Percentiles rank a stretch among this genome's conserved stretches.
Conservation (phyloP, 2,329 filamentous ascomycete species). For the Coniochaeta sp. region DNA sequence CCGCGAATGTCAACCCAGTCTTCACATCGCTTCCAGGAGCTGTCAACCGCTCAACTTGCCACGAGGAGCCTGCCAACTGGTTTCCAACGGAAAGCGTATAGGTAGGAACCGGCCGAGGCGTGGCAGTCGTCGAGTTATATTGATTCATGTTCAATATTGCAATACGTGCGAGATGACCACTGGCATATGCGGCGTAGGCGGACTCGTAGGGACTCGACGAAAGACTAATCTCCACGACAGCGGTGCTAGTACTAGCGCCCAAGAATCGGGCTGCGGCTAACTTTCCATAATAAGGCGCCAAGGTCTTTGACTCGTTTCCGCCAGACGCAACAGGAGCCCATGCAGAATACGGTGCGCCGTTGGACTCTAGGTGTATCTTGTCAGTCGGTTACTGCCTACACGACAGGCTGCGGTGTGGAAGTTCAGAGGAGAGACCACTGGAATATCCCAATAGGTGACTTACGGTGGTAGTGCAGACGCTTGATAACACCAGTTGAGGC, state of each 20-base stretch:
- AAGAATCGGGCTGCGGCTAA: conserved; percentile 14
- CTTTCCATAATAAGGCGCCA: conserved; percentile 15
- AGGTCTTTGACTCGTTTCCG: conserved; percentile 6
- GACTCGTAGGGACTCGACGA: conserved; percentile 6
- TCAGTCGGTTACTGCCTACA: too few relatives aligned
- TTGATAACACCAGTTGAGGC: conserved; percentile 5
- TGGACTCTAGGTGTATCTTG: background rate
- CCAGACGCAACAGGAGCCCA: conserved; percentile 9
- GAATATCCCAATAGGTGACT: too few relatives aligned
- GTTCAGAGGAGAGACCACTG: too few relatives aligned
- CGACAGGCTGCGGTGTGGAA: too few relatives aligned
- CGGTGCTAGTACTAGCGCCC: conserved; percentile 6
- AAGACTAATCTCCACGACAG: background rate
- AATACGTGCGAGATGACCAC: conserved; percentile 9
- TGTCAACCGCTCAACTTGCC: conserved; percentile 10
- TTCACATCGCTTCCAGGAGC: conserved; percentile 9
- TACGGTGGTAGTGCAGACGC: conserved; percentile 8
- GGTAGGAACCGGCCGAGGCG: conserved; percentile 3
- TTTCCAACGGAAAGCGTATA: conserved; percentile 9
- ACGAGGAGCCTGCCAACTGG: conserved; percentile 1
- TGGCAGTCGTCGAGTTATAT: conserved; percentile 6
- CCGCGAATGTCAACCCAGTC: conserved; percentile 12
- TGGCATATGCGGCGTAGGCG: conserved; percentile 13
- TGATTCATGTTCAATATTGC: conserved; percentile 13
- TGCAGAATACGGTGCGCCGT: conserved; percentile 9